Evolutionary conservation across 2,329 filamentous ascomycete genomes (phyloP), one percentile per base, ranked within the genome.

Genomic region (Paradendryphiella salina): DNA sequence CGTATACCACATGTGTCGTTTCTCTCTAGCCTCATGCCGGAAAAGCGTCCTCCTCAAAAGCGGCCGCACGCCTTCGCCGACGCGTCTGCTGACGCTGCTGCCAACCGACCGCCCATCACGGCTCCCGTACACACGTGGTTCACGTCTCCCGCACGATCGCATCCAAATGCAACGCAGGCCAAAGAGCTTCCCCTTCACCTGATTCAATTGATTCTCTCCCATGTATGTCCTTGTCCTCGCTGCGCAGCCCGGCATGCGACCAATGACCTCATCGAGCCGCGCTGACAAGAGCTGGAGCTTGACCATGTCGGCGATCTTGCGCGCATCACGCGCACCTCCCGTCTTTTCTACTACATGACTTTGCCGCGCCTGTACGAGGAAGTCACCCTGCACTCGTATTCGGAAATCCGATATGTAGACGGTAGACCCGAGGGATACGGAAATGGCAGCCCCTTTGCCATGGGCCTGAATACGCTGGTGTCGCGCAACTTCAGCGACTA

Each of bases 321-420:
- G 26, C 77, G 82, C 52, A 69, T 85, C 45, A 84, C 82, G 56
- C 77, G 82, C 50, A 84, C 83, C 43, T 85, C 81, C 54, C 78
- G 82, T 11, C 76, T 86, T 33, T 77, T 85, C 60, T 83, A 85
- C 59, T 86, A 86, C 72, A 85, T 86, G 82, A 77, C 81, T 28
- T 73, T 85, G 2, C 83, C 84, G 15, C 81, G 81, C 49, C 77
- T 86, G 33, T 86, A 85, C 69, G 76, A 78, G 64, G 70, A 73
- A 28, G 77, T 86, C 45, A 79, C 76, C 5, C 72, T 86, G 28
- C 80, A 76, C 46, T 83, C 82, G 6, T 84, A 86, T 65, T 73
- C 79, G 41, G 78, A 80, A 32, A 82, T 85, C 21, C 80, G 82
- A 41, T 85, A 84, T 64, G 73, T 78, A 53, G 76, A 81, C 59